Conservation (phyloP, 768 basidiomycete species). For the Termitomyces eurrhizus region DNA sequence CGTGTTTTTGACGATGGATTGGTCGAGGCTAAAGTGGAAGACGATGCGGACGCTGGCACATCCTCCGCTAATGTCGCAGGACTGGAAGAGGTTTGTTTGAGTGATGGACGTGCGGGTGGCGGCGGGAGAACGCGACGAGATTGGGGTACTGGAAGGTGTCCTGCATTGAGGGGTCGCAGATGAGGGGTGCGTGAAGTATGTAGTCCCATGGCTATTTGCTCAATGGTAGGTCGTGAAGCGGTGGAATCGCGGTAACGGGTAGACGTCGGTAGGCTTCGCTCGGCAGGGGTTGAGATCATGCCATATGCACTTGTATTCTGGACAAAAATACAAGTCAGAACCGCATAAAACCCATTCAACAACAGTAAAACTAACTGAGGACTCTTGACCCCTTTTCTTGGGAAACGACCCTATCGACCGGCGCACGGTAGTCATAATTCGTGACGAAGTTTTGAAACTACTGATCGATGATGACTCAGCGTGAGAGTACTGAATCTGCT, state of each 20-base stretch:
- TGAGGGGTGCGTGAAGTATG: slow-evolving; percentile 77
- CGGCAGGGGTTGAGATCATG: slow-evolving; percentile 41
- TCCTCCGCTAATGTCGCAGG: slow-evolving; percentile 32
- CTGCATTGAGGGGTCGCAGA: slow-evolving; percentile 40
- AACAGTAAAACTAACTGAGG: slow-evolving; percentile 11
- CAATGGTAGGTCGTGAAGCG: slow-evolving; percentile 54
- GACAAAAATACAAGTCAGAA: background rate
- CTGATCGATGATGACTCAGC: slow-evolving; percentile 9
- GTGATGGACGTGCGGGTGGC: slow-evolving; percentile 59
- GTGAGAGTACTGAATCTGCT: slow-evolving; percentile 3
- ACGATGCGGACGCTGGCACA: slow-evolving; percentile 42
- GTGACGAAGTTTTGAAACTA: slow-evolving; percentile 17
- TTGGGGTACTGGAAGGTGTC: slow-evolving; percentile 25
- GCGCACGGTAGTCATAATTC: slow-evolving; percentile 22
- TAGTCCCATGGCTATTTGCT: slow-evolving; percentile 80
- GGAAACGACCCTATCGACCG: slow-evolving; percentile 19
- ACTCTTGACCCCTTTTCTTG: slow-evolving; percentile 19
- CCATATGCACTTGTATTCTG: slow-evolving; percentile 20
- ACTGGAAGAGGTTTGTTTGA: slow-evolving; percentile 49
- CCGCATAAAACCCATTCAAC: background rate
- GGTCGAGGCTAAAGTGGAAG: slow-evolving; percentile 45
- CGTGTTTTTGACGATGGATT: slow-evolving; percentile 24
- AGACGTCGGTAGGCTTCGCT: slow-evolving; percentile 25
- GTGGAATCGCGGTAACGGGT: slow-evolving; percentile 37
- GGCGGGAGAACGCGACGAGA: slow-evolving; percentile 38